Percentiles rank a stretch among this genome's conserved stretches.
Evolutionary conservation across 2,329 filamentous ascomycete species (phyloP).

Genomic region (Lithohypha guttulata): DNA sequence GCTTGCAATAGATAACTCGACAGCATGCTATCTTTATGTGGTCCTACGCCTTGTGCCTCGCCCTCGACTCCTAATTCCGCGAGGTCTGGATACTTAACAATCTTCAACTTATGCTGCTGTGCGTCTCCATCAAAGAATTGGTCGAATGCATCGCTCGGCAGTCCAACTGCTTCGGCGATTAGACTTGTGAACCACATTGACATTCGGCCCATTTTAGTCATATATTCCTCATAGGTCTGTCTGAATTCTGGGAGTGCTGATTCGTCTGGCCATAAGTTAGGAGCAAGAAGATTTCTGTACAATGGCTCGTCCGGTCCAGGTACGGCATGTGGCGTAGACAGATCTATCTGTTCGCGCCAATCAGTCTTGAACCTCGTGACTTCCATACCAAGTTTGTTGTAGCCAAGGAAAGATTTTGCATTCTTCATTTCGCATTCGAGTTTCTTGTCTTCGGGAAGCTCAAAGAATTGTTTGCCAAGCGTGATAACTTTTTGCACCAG

Average conservation of each 20-base stretch:
- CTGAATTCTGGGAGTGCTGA: slow-evolving; percentile 56
- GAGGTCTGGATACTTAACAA: slow-evolving; percentile 73
- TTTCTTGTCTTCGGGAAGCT: slow-evolving; percentile 67
- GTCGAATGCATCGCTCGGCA: slow-evolving; percentile 59
- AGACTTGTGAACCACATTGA: slow-evolving; percentile 66
- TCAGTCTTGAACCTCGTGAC: slow-evolving; percentile 64
- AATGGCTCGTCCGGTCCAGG: slow-evolving; percentile 53
- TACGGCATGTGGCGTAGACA: slow-evolving; percentile 65
- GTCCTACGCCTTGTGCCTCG: slow-evolving; percentile 52
- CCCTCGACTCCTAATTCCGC: slow-evolving; percentile 44
- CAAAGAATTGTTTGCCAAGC: slow-evolving; percentile 64
- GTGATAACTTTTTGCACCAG: slow-evolving; percentile 55
- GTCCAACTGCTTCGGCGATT: slow-evolving; percentile 71
- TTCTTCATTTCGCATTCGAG: slow-evolving; percentile 63
- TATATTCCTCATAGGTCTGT: slow-evolving; percentile 61
- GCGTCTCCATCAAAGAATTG: slow-evolving; percentile 59
- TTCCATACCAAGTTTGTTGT: slow-evolving; percentile 42
- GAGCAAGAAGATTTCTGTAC: slow-evolving; percentile 67
- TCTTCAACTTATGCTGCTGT: slow-evolving; percentile 78
- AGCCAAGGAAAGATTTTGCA: slow-evolving; percentile 54
- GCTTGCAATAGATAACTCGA: slow-evolving; percentile 74
- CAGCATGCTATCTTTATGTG: slow-evolving; percentile 79
- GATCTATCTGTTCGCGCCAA: slow-evolving; percentile 77
- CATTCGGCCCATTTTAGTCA: slow-evolving; percentile 60
- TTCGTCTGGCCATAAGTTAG: slow-evolving; percentile 65